Percentiles rank a stretch among this genome's conserved stretches.
These are phyloP conservation scores for Alternaria conjuncta DNA, from an alignment of 2,329 filamentous ascomycete species.

Conservation along the genomic window DNA sequence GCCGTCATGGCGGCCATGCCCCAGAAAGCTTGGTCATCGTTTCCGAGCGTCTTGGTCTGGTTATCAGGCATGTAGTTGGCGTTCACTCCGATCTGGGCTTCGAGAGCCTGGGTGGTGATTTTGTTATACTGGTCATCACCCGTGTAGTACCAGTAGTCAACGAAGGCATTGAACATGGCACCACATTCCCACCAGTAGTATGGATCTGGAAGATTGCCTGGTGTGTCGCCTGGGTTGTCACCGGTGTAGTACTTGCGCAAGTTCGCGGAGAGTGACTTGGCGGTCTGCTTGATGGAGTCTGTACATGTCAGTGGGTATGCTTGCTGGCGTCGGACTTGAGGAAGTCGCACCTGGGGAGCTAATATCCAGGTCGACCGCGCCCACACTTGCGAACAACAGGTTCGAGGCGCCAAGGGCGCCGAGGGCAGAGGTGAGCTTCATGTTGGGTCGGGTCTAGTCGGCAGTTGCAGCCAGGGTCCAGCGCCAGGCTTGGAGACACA, in stretches of 20 bases:
- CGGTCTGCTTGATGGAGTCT: conserved; percentile 69
- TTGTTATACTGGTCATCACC: conserved; percentile 49
- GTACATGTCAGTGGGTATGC: conserved; percentile 18
- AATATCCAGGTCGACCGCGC: conserved; percentile 42
- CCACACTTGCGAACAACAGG: conserved; percentile 39
- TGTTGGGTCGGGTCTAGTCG: conserved; percentile 21
- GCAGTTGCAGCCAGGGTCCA: conserved; percentile 28
- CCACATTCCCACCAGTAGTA: conserved; percentile 55
- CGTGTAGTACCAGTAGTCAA: conserved; percentile 54
- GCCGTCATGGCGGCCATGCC: conserved; percentile 65
- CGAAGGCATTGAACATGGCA: conserved; percentile 49
- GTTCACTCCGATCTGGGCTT: conserved; percentile 75
- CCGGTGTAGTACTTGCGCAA: conserved; percentile 71
- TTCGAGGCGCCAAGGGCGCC: conserved; percentile 40
- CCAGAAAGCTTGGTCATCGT: conserved; percentile 67
- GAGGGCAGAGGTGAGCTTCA: conserved; percentile 45
- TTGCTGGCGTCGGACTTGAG: not conserved
- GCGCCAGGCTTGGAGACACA: conserved; percentile 29
- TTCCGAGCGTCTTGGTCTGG: conserved; percentile 63
- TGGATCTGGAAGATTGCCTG: conserved; percentile 60
- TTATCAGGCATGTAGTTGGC: conserved; percentile 80
- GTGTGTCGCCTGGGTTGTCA: conserved; percentile 64
- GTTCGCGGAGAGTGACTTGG: conserved; percentile 65
- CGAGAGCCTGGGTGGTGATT: conserved; percentile 61
- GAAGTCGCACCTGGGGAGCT: conserved; percentile 33